phyloP scores from a whole-genome alignment of 2,329 filamentous ascomycete species.

The Sporothrix sp. region DNA sequence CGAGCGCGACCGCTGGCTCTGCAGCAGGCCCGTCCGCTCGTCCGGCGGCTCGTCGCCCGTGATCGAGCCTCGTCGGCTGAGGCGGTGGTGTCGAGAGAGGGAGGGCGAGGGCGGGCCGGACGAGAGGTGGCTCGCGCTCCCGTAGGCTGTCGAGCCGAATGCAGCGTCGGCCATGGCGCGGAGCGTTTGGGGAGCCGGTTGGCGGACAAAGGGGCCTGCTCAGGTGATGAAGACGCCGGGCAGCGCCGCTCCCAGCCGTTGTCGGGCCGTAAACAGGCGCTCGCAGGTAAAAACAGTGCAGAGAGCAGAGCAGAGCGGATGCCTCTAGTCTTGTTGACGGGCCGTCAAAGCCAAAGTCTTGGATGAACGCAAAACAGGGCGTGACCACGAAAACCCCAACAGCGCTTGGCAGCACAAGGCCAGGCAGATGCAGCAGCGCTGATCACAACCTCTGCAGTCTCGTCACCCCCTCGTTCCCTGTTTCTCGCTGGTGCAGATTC shows the following conservation, averaged over 20 bases:
- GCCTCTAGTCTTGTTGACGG: no score
- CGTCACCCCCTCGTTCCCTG: no score
- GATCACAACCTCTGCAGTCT: no score
- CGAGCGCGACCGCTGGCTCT: constrained; percentile 17
- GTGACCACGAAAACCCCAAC: no score
- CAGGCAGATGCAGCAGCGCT: not conserved
- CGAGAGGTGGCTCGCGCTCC: constrained; percentile 13
- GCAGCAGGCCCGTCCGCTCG: constrained; percentile 24
- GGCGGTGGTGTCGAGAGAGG: constrained; percentile 13
- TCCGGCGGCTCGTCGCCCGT: constrained; percentile 21
- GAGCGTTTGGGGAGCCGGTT: not conserved
- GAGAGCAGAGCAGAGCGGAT: no score
- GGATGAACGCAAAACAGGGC: no score
- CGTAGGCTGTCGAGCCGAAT: not conserved
- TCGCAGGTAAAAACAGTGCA: no score
- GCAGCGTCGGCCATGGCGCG: constrained; percentile 7
- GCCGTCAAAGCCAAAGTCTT: no score
- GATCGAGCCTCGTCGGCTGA: constrained; percentile 20
- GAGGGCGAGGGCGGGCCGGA: constrained; percentile 26
- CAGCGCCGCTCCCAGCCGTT: no score
- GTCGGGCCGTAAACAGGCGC: no score
- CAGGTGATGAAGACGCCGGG: no score
- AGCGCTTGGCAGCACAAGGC: no score
- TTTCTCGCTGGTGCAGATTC: not conserved
- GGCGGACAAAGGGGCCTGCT: not conserved